These are phyloP conservation scores for Hypoxylon intermedium DNA, from an alignment of 495 filamentous ascomycete species.

Conservation along the genomic window DNA sequence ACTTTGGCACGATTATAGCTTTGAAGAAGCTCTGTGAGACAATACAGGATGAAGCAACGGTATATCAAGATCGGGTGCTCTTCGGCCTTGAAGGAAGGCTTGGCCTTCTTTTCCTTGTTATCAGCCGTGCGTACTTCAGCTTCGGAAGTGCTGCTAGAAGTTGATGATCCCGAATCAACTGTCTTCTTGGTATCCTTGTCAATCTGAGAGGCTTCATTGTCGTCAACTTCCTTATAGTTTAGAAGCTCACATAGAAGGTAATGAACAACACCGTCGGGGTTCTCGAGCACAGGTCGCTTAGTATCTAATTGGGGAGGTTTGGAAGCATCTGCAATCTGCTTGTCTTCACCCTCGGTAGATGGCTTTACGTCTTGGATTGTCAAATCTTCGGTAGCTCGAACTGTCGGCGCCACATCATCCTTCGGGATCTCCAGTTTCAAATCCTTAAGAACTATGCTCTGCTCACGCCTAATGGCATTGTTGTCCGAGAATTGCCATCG, in stretches of 20 bases:
- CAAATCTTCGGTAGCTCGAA: conserved; percentile 63
- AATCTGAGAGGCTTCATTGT: conserved; percentile 66
- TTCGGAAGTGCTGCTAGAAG: conserved; percentile 35
- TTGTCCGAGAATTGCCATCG: conserved; percentile 55
- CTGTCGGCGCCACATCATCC: conserved; percentile 50
- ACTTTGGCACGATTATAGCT: conserved; percentile 94
- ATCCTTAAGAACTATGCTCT: conserved; percentile 46
- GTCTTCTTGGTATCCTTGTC: conserved; percentile 58
- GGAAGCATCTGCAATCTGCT: conserved; percentile 64
- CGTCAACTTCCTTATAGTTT: conserved; percentile 89
- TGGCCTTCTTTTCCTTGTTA: conserved; percentile 71
- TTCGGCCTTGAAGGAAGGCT: conserved; percentile 84
- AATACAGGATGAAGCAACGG: conserved; percentile 92
- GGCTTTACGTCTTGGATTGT: conserved; percentile 61
- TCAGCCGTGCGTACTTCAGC: conserved; percentile 42
- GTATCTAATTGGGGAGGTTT: conserved; percentile 66
- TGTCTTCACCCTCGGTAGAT: conserved; percentile 58
- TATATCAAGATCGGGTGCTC: conserved; percentile 96
- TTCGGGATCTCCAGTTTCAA: conserved; percentile 43
- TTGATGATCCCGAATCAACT: conserved; percentile 45
- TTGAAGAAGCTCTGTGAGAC: conserved; percentile 88
- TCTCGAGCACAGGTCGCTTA: conserved; percentile 86
- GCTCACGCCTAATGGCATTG: conserved; percentile 59
- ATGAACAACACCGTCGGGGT: conserved; percentile 94
- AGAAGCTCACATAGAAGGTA: conserved; percentile 94